phyloP scores from a whole-genome alignment of 2,329 filamentous ascomycete genomes.

The Venturia carpophila region DNA sequence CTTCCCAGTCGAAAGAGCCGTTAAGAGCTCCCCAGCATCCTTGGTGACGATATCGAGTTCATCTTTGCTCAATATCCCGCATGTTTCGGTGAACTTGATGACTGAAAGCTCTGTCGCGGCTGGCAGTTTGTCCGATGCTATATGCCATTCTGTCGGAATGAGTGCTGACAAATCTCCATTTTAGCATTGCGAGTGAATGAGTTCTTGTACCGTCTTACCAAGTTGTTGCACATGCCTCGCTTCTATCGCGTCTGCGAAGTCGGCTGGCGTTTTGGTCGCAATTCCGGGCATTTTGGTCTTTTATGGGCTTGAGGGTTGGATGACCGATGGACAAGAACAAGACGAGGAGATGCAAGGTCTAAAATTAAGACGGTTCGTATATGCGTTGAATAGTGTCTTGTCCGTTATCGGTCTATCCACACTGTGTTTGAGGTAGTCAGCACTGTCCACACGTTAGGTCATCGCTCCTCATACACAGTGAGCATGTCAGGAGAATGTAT shows the following conservation, averaged over 20 bases:
- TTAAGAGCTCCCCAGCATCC: conserved; percentile 34
- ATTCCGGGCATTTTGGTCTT: neutral
- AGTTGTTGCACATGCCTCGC: conserved; percentile 3
- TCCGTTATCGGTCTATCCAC: neutral
- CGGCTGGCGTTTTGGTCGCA: neutral
- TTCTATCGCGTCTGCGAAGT: conserved; percentile 3
- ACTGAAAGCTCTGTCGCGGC: neutral
- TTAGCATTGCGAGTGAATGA: neutral
- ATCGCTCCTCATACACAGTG: too few species aligned
- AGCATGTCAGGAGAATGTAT: too few species aligned
- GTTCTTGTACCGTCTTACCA: neutral
- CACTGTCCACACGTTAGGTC: neutral
- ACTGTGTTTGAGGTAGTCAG: neutral
- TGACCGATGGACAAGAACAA: too few species aligned
- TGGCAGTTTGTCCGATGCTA: neutral
- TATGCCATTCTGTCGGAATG: conserved; percentile 8
- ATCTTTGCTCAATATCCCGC: neutral
- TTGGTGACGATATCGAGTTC: conserved; percentile 46
- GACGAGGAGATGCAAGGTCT: too few species aligned
- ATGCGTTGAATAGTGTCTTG: too few species aligned
- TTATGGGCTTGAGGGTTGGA: too few species aligned
- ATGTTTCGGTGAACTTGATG: neutral
- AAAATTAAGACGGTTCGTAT: too few species aligned
- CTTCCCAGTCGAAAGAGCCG: conserved; percentile 32
- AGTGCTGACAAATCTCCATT: neutral